Evolutionary conservation across 2,329 filamentous ascomycete species (phyloP).

Genomic region (Botrytis hyacinthi): DNA sequence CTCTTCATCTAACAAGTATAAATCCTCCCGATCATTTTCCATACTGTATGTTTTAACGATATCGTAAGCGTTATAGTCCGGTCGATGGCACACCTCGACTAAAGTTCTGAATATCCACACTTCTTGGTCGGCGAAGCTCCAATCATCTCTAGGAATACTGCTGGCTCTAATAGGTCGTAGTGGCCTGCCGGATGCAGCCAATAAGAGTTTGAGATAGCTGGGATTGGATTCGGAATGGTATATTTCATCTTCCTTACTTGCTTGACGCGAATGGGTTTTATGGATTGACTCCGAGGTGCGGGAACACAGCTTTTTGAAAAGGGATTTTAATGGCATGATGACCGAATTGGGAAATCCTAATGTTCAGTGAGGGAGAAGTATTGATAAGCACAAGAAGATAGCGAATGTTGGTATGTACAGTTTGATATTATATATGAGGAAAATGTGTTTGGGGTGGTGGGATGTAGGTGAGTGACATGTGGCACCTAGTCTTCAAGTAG

Average conservation of each 20-base stretch:
- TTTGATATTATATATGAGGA: neutral
- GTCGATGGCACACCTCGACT: conserved; percentile 2
- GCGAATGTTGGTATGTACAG: neutral
- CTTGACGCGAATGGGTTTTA: neutral
- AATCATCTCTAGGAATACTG: neutral
- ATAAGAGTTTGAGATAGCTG: neutral
- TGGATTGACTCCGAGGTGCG: neutral
- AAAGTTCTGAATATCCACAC: neutral
- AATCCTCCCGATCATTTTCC: neutral
- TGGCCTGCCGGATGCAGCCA: neutral
- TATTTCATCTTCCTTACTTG: neutral
- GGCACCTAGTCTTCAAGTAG: neutral
- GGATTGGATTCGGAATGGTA: conserved; percentile 7
- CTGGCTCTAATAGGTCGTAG: neutral
- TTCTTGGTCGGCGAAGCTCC: neutral
- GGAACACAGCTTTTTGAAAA: neutral
- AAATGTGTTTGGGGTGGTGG: neutral
- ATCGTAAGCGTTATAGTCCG: conserved; percentile 5
- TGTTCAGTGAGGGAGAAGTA: neutral
- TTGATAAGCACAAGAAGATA: neutral
- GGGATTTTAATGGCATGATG: neutral
- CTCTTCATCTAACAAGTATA: neutral
- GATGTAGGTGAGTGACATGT: neutral
- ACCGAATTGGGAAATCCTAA: neutral
- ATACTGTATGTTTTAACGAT: neutral